Percentiles rank a stretch among this genome's conserved stretches.
Conservation (phyloP, 2,329 filamentous ascomycete genomes). For the Hortaea werneckii region DNA sequence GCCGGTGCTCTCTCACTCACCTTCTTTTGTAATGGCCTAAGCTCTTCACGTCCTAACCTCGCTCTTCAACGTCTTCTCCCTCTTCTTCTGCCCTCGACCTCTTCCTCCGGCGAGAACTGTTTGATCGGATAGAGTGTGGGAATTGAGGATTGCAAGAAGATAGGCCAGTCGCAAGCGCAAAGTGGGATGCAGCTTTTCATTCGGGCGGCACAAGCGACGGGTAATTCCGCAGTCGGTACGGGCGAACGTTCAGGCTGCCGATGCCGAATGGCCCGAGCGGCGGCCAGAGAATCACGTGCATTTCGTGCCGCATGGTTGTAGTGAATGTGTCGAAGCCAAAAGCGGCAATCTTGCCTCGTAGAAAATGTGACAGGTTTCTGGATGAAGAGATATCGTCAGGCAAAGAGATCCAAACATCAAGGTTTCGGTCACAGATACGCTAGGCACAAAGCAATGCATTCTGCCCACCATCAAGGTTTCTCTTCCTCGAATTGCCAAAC, state of each 20-base stretch:
- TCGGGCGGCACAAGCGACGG: not conserved
- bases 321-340: too few species aligned
- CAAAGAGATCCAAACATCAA: too few species aligned
- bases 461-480: too few species aligned
- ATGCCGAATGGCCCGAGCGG: not conserved
- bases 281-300: too few species aligned
- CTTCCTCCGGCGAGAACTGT: not conserved
- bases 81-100: slow-evolving; percentile 1
- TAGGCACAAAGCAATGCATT: too few species aligned
- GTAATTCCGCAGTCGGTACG: not conserved
- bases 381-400: too few species aligned
- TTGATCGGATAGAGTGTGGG: not conserved
- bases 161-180: not conserved
- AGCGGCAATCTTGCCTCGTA: too few species aligned
- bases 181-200: slow-evolving; percentile 1
- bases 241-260: not conserved
- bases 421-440: too few species aligned
- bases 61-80: not conserved
- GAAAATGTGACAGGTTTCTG: too few species aligned
- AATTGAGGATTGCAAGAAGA: not conserved
- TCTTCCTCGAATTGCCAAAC: too few species aligned
- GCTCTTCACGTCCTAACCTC: not conserved
- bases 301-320: too few species aligned
- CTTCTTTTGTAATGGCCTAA: not conserved
- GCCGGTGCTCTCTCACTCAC: not conserved